Percentiles rank a stretch among this genome's conserved stretches.
Evolutionary conservation across 805 yeast genomes (phyloP).

Genomic region (Saccharomyces paradoxus): DNA sequence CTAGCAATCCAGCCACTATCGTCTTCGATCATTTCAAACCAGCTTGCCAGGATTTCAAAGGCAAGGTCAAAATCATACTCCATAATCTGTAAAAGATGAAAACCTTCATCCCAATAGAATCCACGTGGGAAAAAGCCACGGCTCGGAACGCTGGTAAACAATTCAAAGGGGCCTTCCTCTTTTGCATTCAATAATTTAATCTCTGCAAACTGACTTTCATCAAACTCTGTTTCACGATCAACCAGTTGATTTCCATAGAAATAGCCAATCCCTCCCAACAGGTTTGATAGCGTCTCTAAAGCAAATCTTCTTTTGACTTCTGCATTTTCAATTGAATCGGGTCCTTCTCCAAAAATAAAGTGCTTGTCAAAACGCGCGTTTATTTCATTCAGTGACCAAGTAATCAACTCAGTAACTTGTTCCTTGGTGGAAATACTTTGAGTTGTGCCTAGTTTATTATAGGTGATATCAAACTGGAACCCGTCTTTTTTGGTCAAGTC

Average conservation of each 20-base stretch:
- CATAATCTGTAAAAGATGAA: conserved; percentile 74
- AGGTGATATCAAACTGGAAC: conserved; percentile 68
- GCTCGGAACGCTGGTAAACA: conserved; percentile 83
- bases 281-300: conserved; percentile 68
- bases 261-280: conserved; percentile 85
- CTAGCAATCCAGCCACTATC: conserved; percentile 91
- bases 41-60: conserved; percentile 71
- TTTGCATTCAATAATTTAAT: conserved; percentile 41
- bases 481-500: conserved; percentile 39
- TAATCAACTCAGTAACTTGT: conserved; percentile 18
- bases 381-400: conserved; percentile 25
- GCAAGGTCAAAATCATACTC: conserved; percentile 79
- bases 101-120: conserved; percentile 98
- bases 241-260: conserved; percentile 78
- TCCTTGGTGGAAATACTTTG: conserved; percentile 30
- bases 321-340: conserved; percentile 11
- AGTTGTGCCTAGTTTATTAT: conserved; percentile 38
- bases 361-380: conserved; percentile 40
- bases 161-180: conserved; percentile 68
- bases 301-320: conserved; percentile 50
- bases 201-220: conserved; percentile 60
- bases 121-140: conserved; percentile 95
- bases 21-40: conserved; percentile 81
- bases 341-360: conserved; percentile 35
- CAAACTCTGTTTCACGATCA: conserved; percentile 60